Conservation (phyloP, 345 rosid genomes). For the Limnanthes douglasii region DNA sequence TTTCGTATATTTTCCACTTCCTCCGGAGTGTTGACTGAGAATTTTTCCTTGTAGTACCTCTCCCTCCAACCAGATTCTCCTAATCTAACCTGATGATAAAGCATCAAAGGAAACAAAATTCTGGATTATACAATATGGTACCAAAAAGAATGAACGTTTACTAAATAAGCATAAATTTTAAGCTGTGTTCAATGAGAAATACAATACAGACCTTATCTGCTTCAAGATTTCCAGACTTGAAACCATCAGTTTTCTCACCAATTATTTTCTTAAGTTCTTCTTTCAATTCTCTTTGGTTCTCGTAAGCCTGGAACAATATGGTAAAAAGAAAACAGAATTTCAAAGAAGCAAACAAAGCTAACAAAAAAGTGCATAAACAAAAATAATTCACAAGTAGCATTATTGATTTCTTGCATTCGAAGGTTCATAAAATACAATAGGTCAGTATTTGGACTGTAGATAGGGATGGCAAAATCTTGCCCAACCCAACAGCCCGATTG, state of each 20-base stretch:
- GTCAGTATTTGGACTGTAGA: too few relatives aligned
- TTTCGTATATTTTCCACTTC: slow-evolving; percentile 58
- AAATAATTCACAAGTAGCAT: background rate
- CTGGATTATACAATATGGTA: background rate
- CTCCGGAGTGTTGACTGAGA: slow-evolving; percentile 38
- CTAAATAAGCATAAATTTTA: background rate
- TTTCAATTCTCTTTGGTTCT: slow-evolving; percentile 55
- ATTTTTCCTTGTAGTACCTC: slow-evolving; percentile 87
- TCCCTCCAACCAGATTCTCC: slow-evolving; percentile 88
- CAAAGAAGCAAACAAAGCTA: slow-evolving; percentile 4
- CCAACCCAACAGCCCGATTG: background rate
- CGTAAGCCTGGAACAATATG: slow-evolving; percentile 25
- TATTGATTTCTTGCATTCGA: slow-evolving; percentile 28
- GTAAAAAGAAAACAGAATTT: background rate
- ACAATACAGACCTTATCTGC: slow-evolving; percentile 56
- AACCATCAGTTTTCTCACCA: slow-evolving; percentile 55
- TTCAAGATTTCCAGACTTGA: slow-evolving; percentile 39
- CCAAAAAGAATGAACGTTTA: slow-evolving; percentile 4
- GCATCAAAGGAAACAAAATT: slow-evolving; percentile 2
- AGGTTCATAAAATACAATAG: slow-evolving; percentile 29
- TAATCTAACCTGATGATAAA: slow-evolving; percentile 45
- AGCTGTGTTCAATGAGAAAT: background rate
- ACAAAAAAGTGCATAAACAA: background rate
- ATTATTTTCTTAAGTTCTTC: slow-evolving; percentile 52
- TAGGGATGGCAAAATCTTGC: slow-evolving; percentile 10